A percentile compares a stretch with the other conserved stretches of the same genome.
These are phyloP conservation scores for Thraustochytrium striatum DNA, from an alignment of 352 stramenopile species.

Conservation along the genomic window DNA sequence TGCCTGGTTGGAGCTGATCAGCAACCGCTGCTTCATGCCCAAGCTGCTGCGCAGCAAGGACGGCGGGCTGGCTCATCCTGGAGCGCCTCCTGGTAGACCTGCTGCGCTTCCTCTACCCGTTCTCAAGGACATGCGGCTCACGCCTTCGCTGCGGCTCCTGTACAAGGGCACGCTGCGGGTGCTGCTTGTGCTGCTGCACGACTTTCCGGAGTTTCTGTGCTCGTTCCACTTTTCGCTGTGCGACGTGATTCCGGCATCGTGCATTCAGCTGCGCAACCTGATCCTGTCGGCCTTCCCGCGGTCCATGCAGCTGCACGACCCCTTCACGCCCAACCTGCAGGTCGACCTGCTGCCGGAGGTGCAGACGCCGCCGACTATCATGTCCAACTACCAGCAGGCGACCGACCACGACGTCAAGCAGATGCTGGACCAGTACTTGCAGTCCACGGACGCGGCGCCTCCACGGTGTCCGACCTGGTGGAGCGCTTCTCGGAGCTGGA, in stretches of 20 bases:
- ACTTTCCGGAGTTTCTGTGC: slow-evolving; percentile 96
- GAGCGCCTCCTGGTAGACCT: slow-evolving; percentile 96
- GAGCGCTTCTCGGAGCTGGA: slow-evolving; percentile 47
- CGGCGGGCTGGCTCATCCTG: slow-evolving; percentile 80
- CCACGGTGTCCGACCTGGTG: slow-evolving; percentile 69
- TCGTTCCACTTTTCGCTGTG: slow-evolving; percentile 98
- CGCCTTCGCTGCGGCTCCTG: slow-evolving; percentile 82
- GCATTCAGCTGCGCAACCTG: slow-evolving; percentile 96
- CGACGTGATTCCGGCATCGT: slow-evolving; percentile 92
- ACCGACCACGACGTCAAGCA: slow-evolving; percentile 82
- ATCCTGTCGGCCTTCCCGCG: slow-evolving; percentile 95
- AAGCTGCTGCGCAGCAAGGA: slow-evolving; percentile 83
- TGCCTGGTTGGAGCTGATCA: slow-evolving; percentile 97
- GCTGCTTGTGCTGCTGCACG: slow-evolving; percentile 94
- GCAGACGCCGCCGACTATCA: slow-evolving; percentile 81
- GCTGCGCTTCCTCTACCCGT: slow-evolving; percentile 96
- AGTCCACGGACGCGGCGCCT: too few species aligned
- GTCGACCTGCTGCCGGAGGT: slow-evolving; percentile 95
- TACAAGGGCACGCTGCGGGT: slow-evolving; percentile 97
- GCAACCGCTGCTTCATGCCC: slow-evolving; percentile 96
- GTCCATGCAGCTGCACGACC: slow-evolving; percentile 92
- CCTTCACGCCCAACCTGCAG: slow-evolving; percentile 94
- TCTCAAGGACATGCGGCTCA: slow-evolving; percentile 79
- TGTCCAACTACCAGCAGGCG: slow-evolving; percentile 87
- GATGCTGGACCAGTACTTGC: slow-evolving; percentile 92